Evolutionary conservation across 176 grass and related monocot species (phyloP).

Genomic region (Musa itinerans): DNA sequence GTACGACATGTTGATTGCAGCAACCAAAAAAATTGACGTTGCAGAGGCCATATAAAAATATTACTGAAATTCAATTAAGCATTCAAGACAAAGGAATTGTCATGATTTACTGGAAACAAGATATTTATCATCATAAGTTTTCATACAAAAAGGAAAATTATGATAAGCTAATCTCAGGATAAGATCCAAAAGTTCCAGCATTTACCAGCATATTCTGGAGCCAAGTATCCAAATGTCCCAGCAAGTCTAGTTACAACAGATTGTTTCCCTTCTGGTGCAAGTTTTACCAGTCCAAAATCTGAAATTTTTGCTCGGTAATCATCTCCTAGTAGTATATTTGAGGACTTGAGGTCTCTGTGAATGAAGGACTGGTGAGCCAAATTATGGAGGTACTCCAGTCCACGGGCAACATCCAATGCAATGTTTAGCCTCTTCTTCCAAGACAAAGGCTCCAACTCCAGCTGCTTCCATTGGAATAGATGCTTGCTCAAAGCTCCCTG

Average conservation of each 20-base stretch:
- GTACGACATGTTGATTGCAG: no score
- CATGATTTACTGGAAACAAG: not conserved
- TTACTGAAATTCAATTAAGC: no score
- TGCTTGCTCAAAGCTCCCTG: constrained; percentile 82
- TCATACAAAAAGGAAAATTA: not conserved
- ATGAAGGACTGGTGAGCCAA: constrained; percentile 81
- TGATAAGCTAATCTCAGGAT: not conserved
- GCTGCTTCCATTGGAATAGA: constrained; percentile 75
- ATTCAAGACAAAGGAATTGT: no score
- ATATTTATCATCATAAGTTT: not conserved
- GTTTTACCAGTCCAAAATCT: constrained; percentile 83
- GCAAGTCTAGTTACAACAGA: constrained; percentile 91
- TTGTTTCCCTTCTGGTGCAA: constrained; percentile 75
- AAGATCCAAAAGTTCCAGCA: not conserved
- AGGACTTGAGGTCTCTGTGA: constrained; percentile 91
- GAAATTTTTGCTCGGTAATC: constrained; percentile 87
- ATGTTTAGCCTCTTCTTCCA: constrained; percentile 98
- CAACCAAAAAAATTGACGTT: no score
- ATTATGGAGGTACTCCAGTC: constrained; percentile 92
- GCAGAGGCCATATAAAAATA: no score
- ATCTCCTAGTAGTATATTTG: constrained; percentile 86
- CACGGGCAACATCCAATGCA: constrained; percentile 78
- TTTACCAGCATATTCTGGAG: constrained; percentile 98
- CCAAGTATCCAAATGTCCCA: constrained; percentile 94
- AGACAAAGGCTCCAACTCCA: constrained; percentile 57